Evolutionary conservation across 2,329 filamentous ascomycete genomes (phyloP), one percentile per base, ranked within the genome.

Genomic region (Thelonectria rubi): DNA sequence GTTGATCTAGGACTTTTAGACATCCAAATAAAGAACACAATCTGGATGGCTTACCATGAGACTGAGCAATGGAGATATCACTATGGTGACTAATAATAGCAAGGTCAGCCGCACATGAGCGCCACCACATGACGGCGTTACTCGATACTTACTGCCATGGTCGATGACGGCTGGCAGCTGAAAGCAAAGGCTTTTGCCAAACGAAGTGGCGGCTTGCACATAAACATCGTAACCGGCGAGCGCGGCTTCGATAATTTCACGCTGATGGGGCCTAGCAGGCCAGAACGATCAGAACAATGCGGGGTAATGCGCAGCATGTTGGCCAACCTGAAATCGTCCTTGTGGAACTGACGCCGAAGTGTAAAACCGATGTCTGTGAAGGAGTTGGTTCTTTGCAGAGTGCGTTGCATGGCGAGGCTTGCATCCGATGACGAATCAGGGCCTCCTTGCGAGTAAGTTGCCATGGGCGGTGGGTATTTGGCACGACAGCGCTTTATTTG

Each of bases 171-270:
- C 94, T 9, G 94, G 94, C 1, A 97, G 83, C 75, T 97, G 94
- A 74, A 94, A 97, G 79, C 94, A 97, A 55, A 97, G 77, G 72
- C 92, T 96, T 77, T 97, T 97, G 43, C 94, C 94, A 75, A 97
- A 97, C 10, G 90, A 92, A 3, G 91, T 94, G 56, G 91, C 91
- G 48, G 94, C 94, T 77, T 97, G 94, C 1, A 98, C 85, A 73
- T 97, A 97, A 45, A 98, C 91, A 88, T 98, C 94, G 65, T 94
- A 84, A 15, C 92, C 91, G 58, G 91, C 87, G 9, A 97, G 82
- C 3, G 92, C 91, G 8, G 92, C 91, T 60, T 85, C 83, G 57
- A 98, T 94, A 58, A 97, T 93, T 72, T 98, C 93, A 62, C 92
- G 88, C 74, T 97, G 94, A 39, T 91, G 81, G 11, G 93, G 93